Evolutionary conservation across 179 eudicot genomes (phyloP).

Genomic region (Patellifolia procumbens): DNA sequence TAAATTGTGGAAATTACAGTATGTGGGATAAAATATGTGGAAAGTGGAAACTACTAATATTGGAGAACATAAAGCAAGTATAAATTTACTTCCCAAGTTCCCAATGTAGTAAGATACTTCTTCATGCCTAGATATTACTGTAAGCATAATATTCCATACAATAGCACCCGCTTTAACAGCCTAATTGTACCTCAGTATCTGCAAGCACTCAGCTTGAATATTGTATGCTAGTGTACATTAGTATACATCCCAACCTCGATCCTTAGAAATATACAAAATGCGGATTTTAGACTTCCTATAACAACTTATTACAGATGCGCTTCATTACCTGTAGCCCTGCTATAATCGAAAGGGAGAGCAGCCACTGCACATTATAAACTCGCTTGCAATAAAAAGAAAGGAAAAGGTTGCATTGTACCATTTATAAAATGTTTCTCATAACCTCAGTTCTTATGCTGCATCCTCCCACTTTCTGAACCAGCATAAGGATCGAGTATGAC

Average conservation of each 20-base stretch:
- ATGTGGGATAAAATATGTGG: too few species aligned
- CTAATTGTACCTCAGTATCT: not conserved
- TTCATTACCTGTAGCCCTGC: not conserved
- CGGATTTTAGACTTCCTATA: not conserved
- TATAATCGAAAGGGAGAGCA: not conserved
- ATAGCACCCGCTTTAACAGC: not conserved
- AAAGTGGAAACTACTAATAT: too few species aligned
- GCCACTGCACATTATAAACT: not conserved
- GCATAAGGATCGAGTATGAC: conserved; percentile 91
- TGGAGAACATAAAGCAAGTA: too few species aligned
- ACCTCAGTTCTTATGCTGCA: conserved; percentile 91
- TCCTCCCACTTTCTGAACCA: conserved; percentile 87
- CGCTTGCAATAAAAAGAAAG: not conserved
- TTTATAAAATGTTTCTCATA: not conserved
- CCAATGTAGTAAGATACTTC: too few species aligned
- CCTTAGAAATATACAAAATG: not conserved
- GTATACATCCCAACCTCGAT: conserved; percentile 21
- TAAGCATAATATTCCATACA: not conserved
- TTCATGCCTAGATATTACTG: too few species aligned
- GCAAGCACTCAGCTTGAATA: conserved; percentile 5
- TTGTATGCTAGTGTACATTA: not conserved
- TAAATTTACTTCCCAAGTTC: too few species aligned
- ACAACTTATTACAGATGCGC: conserved; percentile 18
- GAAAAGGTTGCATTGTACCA: not conserved
- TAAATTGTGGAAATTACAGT: too few species aligned